These are phyloP conservation scores for Arctostaphylos glauca DNA, from an alignment of 148 eudicot genomes.

Conservation along the genomic window DNA sequence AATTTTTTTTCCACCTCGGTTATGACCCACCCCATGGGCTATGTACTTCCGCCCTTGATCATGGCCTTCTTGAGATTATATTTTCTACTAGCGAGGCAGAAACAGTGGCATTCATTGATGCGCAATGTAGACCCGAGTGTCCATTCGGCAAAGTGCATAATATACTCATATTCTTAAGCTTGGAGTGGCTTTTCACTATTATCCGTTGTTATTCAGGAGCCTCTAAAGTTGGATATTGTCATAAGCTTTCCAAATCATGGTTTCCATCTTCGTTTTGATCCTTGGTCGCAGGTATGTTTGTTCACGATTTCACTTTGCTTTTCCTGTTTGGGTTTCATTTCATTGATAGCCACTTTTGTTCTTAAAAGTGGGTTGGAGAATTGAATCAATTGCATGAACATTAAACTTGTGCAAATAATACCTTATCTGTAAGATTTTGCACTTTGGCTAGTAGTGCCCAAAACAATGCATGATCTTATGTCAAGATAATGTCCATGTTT, in stretches of 20 bases:
- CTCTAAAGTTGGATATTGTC: conserved; percentile 77
- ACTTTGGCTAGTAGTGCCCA: not conserved
- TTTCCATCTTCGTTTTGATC: conserved; percentile 87
- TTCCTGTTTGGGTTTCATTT: not conserved
- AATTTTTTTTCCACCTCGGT: not conserved
- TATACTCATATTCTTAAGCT: conserved; percentile 5
- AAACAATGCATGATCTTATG: not conserved
- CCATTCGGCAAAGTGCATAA: not conserved
- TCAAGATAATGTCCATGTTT: not conserved
- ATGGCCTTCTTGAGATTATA: not conserved
- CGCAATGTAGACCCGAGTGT: not conserved
- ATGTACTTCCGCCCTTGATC: not conserved
- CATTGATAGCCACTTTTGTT: conserved; percentile 10
- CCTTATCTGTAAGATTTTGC: not conserved
- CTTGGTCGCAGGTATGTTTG: conserved; percentile 78
- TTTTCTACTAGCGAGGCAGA: not conserved
- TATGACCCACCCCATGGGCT: not conserved
- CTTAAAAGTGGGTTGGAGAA: not conserved
- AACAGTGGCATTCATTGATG: not conserved
- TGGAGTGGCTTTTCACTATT: not conserved
- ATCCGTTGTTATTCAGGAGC: conserved; percentile 58
- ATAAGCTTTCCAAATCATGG: conserved; percentile 98
- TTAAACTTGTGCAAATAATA: not conserved
- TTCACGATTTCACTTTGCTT: not conserved
- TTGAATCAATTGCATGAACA: not conserved